A percentile compares a stretch with the other conserved stretches of the same genome.
Conservation (phyloP, 306 rosid genomes). For the Prinsepia uniflora region DNA sequence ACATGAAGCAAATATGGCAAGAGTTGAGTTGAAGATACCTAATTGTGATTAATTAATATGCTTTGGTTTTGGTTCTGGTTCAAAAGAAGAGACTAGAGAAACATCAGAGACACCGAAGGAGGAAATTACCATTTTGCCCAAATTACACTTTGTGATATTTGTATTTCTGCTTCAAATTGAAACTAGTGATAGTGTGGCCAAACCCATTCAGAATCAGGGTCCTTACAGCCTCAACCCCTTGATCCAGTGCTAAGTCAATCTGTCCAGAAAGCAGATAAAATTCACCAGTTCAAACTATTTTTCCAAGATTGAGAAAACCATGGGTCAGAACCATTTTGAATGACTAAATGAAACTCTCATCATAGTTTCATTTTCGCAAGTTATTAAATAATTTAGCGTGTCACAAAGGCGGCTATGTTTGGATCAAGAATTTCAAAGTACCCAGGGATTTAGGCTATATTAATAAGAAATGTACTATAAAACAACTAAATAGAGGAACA, state of each 20-base stretch:
- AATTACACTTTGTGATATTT: slow-evolving; percentile 72
- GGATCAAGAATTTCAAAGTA: too few species aligned
- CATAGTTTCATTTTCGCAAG: too few species aligned
- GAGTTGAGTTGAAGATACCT: too few species aligned
- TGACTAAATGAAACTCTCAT: neutral
- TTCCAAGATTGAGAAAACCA: neutral
- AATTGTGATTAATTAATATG: too few species aligned
- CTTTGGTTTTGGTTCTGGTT: too few species aligned
- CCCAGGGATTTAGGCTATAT: too few species aligned
- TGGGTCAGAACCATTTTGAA: neutral
- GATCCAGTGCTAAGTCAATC: slow-evolving; percentile 67
- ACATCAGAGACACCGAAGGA: too few species aligned
- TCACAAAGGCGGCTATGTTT: too few species aligned
- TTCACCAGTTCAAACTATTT: neutral
- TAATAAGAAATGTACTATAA: too few species aligned
- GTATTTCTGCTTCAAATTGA: slow-evolving; percentile 80
- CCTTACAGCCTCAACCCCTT: slow-evolving; percentile 75
- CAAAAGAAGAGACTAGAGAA: too few species aligned
- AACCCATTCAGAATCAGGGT: slow-evolving; percentile 60
- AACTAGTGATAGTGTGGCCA: slow-evolving; percentile 51
- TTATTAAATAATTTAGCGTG: neutral
- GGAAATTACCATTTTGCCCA: neutral
- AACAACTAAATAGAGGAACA: too few species aligned
- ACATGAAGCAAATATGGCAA: too few species aligned
- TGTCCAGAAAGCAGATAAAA: slow-evolving; percentile 27